A percentile compares a stretch with the other conserved stretches of the same genome.
Evolutionary conservation across 768 basidiomycete genomes (phyloP).

Genomic region (Suillus lakei): DNA sequence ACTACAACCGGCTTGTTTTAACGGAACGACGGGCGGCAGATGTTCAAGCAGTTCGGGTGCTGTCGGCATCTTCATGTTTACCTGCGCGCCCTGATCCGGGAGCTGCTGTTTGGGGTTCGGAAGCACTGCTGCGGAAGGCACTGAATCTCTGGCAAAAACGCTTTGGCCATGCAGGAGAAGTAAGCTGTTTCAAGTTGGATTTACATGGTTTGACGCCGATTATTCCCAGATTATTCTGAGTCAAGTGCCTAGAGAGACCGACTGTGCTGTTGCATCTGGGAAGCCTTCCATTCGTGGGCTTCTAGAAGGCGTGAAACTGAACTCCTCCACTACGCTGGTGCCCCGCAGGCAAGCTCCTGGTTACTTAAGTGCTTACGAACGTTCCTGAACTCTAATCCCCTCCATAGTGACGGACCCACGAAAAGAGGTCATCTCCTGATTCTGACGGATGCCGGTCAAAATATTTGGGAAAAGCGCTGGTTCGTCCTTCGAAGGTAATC

Average conservation of each 20-base stretch:
- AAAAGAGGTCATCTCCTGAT: slow-evolving; percentile 87
- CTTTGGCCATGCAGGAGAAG: slow-evolving; percentile 78
- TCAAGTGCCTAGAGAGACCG: slow-evolving; percentile 68
- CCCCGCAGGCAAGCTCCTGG: slow-evolving; percentile 62
- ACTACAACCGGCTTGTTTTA: slow-evolving; percentile 73
- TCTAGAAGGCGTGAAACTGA: slow-evolving; percentile 63
- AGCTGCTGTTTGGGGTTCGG: slow-evolving; percentile 64
- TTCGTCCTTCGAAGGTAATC: slow-evolving; percentile 84
- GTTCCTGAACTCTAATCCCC: slow-evolving; percentile 8
- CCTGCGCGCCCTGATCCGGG: slow-evolving; percentile 53
- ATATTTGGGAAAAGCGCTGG: slow-evolving; percentile 84
- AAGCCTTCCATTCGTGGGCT: slow-evolving; percentile 21
- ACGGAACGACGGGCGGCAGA: slow-evolving; percentile 82
- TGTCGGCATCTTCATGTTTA: slow-evolving; percentile 60
- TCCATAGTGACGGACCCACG: slow-evolving; percentile 71
- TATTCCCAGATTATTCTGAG: slow-evolving; percentile 71
- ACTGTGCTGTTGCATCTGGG: slow-evolving; percentile 43
- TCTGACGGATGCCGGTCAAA: slow-evolving; percentile 77
- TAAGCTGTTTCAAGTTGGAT: slow-evolving; percentile 38
- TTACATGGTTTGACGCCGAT: slow-evolving; percentile 10
- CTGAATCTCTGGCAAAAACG: slow-evolving; percentile 84
- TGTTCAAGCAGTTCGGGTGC: slow-evolving; percentile 85
- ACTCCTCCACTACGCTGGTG: slow-evolving; percentile 73
- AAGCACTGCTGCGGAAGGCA: slow-evolving; percentile 66
- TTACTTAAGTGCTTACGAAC: slow-evolving; percentile 4